Percentiles rank a stretch among this genome's conserved stretches.
These are phyloP conservation scores for Pinus tabuliformis DNA, from an alignment of 75 land plant genomes.

Conservation along the genomic window DNA sequence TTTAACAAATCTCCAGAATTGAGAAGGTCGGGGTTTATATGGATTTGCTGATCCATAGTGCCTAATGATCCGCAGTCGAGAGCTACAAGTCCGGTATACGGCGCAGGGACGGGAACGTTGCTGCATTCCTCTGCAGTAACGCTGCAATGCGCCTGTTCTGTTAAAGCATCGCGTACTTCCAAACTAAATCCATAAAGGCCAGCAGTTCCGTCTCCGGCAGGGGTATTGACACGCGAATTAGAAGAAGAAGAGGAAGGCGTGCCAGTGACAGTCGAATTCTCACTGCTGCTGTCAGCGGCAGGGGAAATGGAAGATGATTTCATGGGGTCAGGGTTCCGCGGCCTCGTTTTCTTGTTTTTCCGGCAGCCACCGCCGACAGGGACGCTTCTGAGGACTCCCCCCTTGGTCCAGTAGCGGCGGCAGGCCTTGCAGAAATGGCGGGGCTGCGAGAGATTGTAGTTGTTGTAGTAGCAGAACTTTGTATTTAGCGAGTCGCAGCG, in stretches of 20 bases:
- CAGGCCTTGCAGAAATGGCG: conserved; percentile 14
- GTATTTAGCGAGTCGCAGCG: conserved; percentile 11
- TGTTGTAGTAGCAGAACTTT: conserved; percentile 16
- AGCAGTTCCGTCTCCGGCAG: background rate
- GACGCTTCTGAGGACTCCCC: conserved; percentile 7
- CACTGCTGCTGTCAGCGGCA: background rate
- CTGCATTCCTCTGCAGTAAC: no score
- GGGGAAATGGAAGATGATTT: conserved; percentile 5
- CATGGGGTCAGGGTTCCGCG: background rate
- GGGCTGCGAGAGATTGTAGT: conserved; percentile 7
- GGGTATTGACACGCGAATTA: background rate
- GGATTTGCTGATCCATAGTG: background rate
- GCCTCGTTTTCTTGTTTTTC: conserved; percentile 10
- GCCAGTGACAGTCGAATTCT: background rate
- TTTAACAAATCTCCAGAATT: background rate
- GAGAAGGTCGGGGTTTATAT: background rate
- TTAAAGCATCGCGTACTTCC: background rate
- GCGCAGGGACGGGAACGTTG: background rate
- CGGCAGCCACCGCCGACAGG: conserved; percentile 16
- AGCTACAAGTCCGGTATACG: background rate
- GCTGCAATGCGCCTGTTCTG: background rate
- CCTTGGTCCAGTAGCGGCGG: conserved; percentile 15
- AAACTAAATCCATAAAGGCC: background rate
- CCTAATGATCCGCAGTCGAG: background rate
- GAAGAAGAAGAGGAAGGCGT: background rate